Conservation (phyloP, 345 rosid species). For the Eucalyptus victrix region DNA sequence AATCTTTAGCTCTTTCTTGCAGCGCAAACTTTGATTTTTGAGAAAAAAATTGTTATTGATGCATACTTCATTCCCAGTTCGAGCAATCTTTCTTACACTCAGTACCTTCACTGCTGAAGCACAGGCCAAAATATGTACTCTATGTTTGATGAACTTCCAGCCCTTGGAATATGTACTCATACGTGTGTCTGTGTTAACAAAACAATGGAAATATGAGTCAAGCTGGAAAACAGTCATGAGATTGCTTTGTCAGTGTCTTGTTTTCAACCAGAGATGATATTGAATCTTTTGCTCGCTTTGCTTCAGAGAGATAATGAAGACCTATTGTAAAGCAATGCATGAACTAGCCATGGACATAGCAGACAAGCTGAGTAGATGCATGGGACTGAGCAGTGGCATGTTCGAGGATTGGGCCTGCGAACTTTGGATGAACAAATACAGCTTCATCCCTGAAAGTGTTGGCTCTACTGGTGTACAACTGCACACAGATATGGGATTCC, state of each 20-base stretch:
- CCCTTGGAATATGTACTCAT: neutral
- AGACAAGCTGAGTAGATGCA: constrained; percentile 32
- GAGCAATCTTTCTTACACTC: neutral
- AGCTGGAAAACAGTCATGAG: neutral
- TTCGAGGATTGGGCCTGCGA: constrained; percentile 69
- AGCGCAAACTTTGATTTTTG: neutral
- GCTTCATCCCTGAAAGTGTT: constrained; percentile 51
- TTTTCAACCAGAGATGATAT: neutral
- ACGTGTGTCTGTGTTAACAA: neutral
- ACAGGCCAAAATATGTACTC: neutral
- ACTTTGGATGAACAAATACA: constrained; percentile 83
- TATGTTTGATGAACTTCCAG: neutral
- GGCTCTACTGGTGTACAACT: constrained; percentile 65
- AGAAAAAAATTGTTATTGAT: neutral
- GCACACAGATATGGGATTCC: constrained; percentile 78
- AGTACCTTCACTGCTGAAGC: neutral
- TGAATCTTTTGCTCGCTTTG: neutral
- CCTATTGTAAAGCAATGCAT: constrained; percentile 47
- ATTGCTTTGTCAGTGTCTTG: neutral
- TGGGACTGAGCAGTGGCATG: constrained; percentile 19
- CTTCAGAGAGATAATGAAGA: constrained; percentile 40
- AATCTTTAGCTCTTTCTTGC: neutral
- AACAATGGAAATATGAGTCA: neutral
- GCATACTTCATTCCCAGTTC: neutral
- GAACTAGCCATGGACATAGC: constrained; percentile 42